A percentile compares a stretch with the other conserved stretches of the same genome.
Evolutionary conservation across 2,329 filamentous ascomycete genomes (phyloP).

Genomic region (Calonectria multiphialidica): DNA sequence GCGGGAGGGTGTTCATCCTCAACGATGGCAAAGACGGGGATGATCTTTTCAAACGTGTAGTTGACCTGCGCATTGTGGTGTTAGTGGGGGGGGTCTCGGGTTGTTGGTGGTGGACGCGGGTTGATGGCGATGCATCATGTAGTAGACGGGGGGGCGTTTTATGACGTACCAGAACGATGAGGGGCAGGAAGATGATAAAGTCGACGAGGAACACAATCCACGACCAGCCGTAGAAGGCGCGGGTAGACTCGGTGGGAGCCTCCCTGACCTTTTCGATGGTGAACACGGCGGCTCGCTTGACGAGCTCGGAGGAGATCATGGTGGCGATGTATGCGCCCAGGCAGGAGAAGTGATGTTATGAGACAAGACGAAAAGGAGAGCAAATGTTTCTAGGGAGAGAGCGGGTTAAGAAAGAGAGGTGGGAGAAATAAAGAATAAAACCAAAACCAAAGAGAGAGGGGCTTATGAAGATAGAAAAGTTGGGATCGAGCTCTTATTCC

Average conservation of each 20-base stretch:
- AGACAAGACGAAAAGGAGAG: background rate
- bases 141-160: no score
- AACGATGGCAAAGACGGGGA: conserved; percentile 67
- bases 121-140: no score
- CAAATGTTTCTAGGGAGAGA: background rate
- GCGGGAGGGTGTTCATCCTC: conserved; percentile 69
- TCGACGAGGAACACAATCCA: conserved; percentile 53
- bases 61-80: conserved; percentile 49
- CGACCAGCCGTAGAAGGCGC: conserved; percentile 54
- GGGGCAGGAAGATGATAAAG: conserved; percentile 59
- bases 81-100: background rate
- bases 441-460: background rate
- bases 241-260: conserved; percentile 21
- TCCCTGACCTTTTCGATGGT: conserved; percentile 15
- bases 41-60: conserved; percentile 65
- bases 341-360: background rate
- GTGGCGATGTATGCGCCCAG: background rate
- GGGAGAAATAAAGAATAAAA: conserved; percentile 4
- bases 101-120: background rate
- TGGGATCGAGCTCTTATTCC: conserved; percentile 6
- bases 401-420: background rate
- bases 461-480: conserved; percentile 21
- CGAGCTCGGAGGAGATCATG: conserved; percentile 37
- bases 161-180: conserved; percentile 56
- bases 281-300: conserved; percentile 50